Conservation (phyloP, 345 rosid species). For the Brassica juncea region DNA sequence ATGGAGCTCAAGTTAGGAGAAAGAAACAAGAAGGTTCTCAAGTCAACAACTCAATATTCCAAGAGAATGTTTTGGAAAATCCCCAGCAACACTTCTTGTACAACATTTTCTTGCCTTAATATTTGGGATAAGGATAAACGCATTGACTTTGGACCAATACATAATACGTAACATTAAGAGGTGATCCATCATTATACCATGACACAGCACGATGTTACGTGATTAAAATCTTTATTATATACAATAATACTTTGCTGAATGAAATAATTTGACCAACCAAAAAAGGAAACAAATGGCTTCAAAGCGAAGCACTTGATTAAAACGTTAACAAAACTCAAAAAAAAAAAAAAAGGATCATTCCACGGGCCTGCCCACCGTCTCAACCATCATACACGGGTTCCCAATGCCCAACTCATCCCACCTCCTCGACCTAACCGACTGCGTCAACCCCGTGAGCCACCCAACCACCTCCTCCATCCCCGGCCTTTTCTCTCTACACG, state of each 20-base stretch:
- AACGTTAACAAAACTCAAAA: neutral
- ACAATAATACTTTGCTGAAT: constrained; percentile 6
- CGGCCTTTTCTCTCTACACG: constrained; percentile 95
- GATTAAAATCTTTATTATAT: neutral
- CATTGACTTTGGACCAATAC: neutral
- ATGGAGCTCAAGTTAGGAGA: neutral
- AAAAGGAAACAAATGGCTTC: constrained; percentile 8
- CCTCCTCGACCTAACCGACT: constrained; percentile 74
- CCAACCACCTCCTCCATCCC: constrained; percentile 81
- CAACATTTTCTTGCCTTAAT: neutral
- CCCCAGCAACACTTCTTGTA: neutral
- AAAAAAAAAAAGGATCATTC: constrained; percentile 29
- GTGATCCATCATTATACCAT: neutral
- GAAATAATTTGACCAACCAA: constrained; percentile 13
- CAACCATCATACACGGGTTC: constrained; percentile 98
- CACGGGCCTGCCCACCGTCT: constrained; percentile 77
- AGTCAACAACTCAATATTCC: neutral
- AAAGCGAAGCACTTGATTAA: constrained; percentile 29
- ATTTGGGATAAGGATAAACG: neutral
- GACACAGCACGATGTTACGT: neutral
- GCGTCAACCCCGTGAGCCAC: constrained; percentile 72
- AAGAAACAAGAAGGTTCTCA: neutral
- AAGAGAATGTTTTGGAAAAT: constrained; percentile 17
- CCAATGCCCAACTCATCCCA: constrained; percentile 77
- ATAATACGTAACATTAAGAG: neutral